phyloP scores from a whole-genome alignment of 164 flowering plant species.

The Vitis rotundifolia region DNA sequence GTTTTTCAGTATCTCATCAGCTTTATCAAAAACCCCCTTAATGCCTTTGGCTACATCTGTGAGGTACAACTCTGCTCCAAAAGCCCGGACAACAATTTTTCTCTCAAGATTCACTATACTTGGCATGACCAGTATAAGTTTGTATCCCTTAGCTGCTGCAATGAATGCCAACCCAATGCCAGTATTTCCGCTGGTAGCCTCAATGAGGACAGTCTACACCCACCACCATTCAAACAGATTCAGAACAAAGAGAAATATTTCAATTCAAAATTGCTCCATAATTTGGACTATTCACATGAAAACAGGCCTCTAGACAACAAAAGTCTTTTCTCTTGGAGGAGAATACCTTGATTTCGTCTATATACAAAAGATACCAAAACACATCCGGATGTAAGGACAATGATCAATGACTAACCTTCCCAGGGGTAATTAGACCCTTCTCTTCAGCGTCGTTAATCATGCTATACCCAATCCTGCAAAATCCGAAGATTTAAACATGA shows the following conservation, averaged over 20 bases:
- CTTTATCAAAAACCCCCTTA: constrained; percentile 22
- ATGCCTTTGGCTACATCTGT: constrained; percentile 30
- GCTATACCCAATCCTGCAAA: constrained; percentile 29
- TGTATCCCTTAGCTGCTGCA: constrained; percentile 47
- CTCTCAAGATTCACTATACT: constrained; percentile 36
- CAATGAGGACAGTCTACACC: constrained; percentile 39
- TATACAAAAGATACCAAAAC: no score
- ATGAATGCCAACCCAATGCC: constrained; percentile 45
- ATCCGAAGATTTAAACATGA: no score
- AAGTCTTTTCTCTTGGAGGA: no score
- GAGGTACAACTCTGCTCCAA: constrained; percentile 44
- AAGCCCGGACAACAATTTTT: constrained; percentile 35
- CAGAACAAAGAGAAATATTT: no score
- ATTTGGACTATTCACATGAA: no score
- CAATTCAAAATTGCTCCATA: no score
- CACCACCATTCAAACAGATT: not conserved
- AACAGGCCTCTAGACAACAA: no score
- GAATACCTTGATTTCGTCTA: no score
- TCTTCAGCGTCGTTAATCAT: constrained; percentile 48
- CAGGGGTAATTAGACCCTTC: constrained; percentile 37
- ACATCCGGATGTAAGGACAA: not conserved
- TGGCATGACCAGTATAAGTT: constrained; percentile 39
- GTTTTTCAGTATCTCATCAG: constrained; percentile 23
- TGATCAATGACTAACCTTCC: constrained; percentile 21
- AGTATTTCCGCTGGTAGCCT: constrained; percentile 43